These are phyloP conservation scores for Aspergillus pseudoviridinutans DNA, from an alignment of 2,329 filamentous ascomycete genomes.

Conservation along the genomic window DNA sequence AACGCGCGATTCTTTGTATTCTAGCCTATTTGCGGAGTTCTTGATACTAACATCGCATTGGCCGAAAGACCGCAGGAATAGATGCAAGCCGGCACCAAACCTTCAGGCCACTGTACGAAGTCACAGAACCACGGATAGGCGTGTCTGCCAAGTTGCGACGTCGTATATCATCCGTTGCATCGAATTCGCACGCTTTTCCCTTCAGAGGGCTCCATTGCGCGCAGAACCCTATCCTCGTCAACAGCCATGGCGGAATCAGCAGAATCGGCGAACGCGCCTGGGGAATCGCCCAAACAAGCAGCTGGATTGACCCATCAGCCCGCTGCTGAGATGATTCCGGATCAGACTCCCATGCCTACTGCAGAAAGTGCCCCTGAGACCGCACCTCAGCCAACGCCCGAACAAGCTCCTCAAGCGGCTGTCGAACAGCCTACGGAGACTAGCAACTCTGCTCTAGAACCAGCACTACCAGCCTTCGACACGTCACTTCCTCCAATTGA, in stretches of 20 bases:
- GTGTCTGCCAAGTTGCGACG: not conserved
- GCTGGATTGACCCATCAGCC: conserved; percentile 8
- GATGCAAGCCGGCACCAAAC: not conserved
- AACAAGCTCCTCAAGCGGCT: not conserved
- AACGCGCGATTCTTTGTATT: not conserved
- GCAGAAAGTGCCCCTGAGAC: not conserved
- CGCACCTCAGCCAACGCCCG: not conserved
- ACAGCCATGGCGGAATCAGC: conserved; percentile 18
- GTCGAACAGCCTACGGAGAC: not conserved
- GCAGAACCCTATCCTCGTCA: not conserved
- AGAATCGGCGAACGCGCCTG: conserved; percentile 14
- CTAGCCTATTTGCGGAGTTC: not conserved
- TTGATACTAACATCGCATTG: not conserved
- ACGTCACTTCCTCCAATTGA: conserved; percentile 21
- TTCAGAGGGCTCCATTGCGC: not conserved
- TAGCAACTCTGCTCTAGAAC: conserved; percentile 7
- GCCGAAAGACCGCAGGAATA: not conserved
- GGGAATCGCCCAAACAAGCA: conserved; percentile 15
- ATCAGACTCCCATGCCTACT: conserved; percentile 1
- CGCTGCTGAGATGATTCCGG: not conserved
- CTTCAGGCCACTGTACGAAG: not conserved
- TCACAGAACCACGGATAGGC: not conserved
- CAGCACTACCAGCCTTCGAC: conserved; percentile 13
- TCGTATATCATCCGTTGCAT: not conserved
- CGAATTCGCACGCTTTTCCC: not conserved